Base-by-base conservation (phyloP, 345 rosid species). In the Linum lewisii region DNA sequence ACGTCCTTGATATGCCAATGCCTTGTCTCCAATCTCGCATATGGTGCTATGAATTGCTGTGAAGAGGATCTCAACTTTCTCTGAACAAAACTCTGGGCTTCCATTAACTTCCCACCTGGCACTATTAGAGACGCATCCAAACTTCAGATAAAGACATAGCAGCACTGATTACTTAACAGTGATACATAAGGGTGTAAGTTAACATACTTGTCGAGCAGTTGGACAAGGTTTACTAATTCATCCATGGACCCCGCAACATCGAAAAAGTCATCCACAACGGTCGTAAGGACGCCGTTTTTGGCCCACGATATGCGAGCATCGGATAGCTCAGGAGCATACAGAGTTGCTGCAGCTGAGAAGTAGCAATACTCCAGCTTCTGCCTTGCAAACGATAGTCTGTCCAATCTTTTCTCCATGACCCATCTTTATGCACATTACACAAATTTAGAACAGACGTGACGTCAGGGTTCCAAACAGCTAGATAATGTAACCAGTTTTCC, bases 251-350 rank as follows among this genome's bases (percentile, higher is more conserved):
- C 96, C 60, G 90, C 98, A 67, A 86, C 75, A 61, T 92, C 97
- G 60, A 76, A 92, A 62, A 92, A 88, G 69, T 88, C 98, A 49
- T 88, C 98, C 9, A 88, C 75, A 45, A 88, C 84, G 8, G 97
- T 86, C 22, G 95, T 79, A 59, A 93, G 89, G 32, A 89, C 91
- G 19, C 82, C 83, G 57, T 82, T 84, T 81, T 93, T 93, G 57
- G 95, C 94, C 99, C 97, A 93, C n/a, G 93, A 74, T 47, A 84
- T 78, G 42, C 95, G 93, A 9, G 97, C 95, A 72, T 83, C 82
- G 19, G 89, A 79, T 63, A 93, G 56, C 69, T 81, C 82, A n/a
- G 91, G 91, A 54, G 77, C 32, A 59, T 71, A 79, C 21, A 85
- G 63, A 20, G 83, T 79, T 66, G 88, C 95, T 45, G 88, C 95